phyloP scores from a whole-genome alignment of 2,329 filamentous ascomycete genomes.

The Microcyclosporella mali region DNA sequence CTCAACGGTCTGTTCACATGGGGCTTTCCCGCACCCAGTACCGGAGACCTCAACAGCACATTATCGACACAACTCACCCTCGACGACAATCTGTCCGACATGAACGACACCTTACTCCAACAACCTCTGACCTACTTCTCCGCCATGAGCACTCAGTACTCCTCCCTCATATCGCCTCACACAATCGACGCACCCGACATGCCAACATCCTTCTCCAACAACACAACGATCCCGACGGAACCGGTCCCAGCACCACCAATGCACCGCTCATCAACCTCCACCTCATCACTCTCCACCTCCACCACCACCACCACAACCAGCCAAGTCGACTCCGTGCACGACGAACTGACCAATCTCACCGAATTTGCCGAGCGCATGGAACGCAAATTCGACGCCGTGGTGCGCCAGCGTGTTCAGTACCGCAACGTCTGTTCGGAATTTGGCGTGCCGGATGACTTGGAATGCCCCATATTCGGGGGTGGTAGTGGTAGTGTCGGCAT shows the following conservation, averaged over 20 bases:
- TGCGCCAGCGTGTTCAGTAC: conserved; percentile 1
- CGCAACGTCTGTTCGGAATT: background rate
- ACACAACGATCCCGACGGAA: background rate
- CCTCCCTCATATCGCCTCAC: background rate
- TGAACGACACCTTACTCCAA: background rate
- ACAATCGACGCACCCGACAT: background rate
- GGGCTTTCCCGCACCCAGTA: background rate
- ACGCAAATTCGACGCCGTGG: conserved; percentile 5
- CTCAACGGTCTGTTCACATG: background rate
- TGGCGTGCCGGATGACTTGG: background rate
- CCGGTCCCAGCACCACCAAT: background rate
- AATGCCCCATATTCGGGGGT: no score
- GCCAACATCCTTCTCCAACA: background rate
- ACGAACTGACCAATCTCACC: conserved; percentile 2
- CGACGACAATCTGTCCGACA: background rate
- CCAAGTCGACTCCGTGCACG: conserved; percentile 2
- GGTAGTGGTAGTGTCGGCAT: no score
- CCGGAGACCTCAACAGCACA: background rate
- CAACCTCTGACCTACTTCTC: background rate
- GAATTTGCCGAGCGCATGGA: conserved; percentile 4
- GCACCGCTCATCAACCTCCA: background rate
- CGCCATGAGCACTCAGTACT: background rate
- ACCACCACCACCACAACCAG: background rate
- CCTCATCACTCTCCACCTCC: background rate
- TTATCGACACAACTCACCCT: background rate